Conservation (phyloP, 2,329 filamentous ascomycete genomes). For the Biscogniauxia marginata region DNA sequence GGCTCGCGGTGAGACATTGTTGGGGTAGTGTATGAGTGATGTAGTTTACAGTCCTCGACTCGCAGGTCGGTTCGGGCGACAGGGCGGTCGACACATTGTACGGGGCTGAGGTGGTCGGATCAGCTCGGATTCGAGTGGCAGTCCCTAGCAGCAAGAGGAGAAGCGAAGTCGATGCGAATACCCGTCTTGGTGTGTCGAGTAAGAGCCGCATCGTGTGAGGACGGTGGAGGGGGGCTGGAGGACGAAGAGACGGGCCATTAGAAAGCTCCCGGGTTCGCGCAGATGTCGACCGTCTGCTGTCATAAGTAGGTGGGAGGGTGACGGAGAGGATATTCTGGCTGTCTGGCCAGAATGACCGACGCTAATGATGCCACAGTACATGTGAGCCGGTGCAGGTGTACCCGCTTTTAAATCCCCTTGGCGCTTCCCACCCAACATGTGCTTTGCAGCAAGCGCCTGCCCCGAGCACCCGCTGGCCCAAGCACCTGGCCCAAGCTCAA, state of each 20-base stretch:
- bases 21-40: constrained; percentile 76
- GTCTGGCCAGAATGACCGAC: background rate
- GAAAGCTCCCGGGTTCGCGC: too few relatives aligned
- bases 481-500: background rate
- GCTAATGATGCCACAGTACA: background rate
- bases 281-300: too few relatives aligned
- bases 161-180: constrained; percentile 17
- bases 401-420: background rate
- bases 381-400: too few relatives aligned
- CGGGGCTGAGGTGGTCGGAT: constrained; percentile 14
- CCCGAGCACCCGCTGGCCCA: too few relatives aligned
- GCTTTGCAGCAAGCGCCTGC: too few relatives aligned
- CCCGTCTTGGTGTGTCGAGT: constrained; percentile 14
- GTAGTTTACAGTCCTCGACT: constrained; percentile 71
- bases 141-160: constrained; percentile 11
- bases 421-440: too few relatives aligned
- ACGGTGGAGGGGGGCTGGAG: constrained; percentile 12
- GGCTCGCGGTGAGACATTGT: constrained; percentile 69
- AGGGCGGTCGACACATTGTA: constrained; percentile 17
- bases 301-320: background rate
- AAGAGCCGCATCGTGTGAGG: constrained; percentile 24
- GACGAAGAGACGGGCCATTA: constrained; percentile 23
- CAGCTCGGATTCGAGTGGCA: constrained; percentile 15
- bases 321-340: background rate
- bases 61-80: constrained; percentile 42